Conservation (phyloP, 371 early-diverging fungal species). For the Saksenaea vasiformis region DNA sequence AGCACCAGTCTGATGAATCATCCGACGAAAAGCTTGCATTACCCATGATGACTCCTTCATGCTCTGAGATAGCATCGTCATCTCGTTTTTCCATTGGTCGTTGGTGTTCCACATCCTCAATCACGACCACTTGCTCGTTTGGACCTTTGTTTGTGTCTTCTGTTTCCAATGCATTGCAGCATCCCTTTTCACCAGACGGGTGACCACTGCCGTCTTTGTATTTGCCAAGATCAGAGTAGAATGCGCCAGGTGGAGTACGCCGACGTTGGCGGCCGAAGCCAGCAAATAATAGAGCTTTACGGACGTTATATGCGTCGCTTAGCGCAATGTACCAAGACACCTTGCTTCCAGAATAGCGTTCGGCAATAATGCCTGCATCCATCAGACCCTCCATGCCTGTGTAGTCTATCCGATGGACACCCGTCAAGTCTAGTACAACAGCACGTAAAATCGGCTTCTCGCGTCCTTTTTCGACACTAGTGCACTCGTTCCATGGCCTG, state of each 20-base stretch:
- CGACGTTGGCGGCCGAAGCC: slow-evolving; percentile 43
- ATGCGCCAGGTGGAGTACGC: slow-evolving; percentile 12
- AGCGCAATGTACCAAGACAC: slow-evolving; percentile 41
- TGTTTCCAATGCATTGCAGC: not conserved
- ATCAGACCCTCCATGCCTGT: slow-evolving; percentile 75
- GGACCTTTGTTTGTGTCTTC: slow-evolving; percentile 22
- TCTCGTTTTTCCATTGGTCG: not conserved
- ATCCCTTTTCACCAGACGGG: not conserved
- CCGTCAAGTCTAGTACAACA: slow-evolving; percentile 79
- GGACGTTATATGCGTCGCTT: slow-evolving; percentile 21
- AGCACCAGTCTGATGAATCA: slow-evolving; percentile 22
- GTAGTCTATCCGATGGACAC: slow-evolving; percentile 78
- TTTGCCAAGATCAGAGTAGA: slow-evolving; percentile 25
- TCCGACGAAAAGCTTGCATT: slow-evolving; percentile 24
- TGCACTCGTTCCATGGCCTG: slow-evolving; percentile 49
- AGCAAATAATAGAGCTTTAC: slow-evolving; percentile 32
- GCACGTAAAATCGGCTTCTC: slow-evolving; percentile 51
- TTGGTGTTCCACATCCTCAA: slow-evolving; percentile 22
- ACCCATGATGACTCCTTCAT: slow-evolving; percentile 22
- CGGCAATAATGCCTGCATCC: slow-evolving; percentile 42
- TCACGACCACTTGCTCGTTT: slow-evolving; percentile 22
- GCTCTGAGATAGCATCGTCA: slow-evolving; percentile 22
- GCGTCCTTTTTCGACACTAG: slow-evolving; percentile 14
- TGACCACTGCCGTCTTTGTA: slow-evolving; percentile 13
- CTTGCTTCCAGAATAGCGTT: slow-evolving; percentile 35